Conservation (phyloP, 1,139 yeast genomes). For the Eremothecium cymbalariae region DNA sequence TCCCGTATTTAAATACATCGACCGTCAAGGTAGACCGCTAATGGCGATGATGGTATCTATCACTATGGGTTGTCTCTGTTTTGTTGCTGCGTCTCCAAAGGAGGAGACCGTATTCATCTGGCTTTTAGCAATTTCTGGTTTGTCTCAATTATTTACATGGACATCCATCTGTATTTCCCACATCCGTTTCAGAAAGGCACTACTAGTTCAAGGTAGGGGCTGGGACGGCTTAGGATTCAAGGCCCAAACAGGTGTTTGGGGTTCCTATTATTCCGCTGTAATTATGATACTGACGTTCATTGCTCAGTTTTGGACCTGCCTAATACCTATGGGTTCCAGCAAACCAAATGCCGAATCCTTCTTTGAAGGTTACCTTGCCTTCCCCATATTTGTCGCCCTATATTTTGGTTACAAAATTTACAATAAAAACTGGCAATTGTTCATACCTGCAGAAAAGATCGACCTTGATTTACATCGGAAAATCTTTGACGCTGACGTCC, state of each 20-base stretch:
- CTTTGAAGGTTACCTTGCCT: constrained; percentile 53
- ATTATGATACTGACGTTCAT: constrained; percentile 41
- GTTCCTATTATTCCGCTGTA: constrained; percentile 40
- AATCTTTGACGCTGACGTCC: constrained; percentile 56
- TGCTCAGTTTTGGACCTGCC: constrained; percentile 58
- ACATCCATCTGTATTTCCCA: constrained; percentile 48
- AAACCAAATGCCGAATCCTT: constrained; percentile 40
- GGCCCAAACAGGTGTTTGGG: constrained; percentile 45
- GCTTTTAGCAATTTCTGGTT: constrained; percentile 54
- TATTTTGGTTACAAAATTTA: constrained; percentile 47
- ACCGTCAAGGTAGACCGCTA: constrained; percentile 52
- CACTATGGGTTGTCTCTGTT: constrained; percentile 45
- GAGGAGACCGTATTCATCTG: constrained; percentile 49
- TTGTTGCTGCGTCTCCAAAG: constrained; percentile 46
- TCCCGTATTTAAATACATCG: constrained; percentile 46
- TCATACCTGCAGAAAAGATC: constrained; percentile 43
- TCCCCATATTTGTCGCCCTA: constrained; percentile 47
- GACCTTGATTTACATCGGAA: constrained; percentile 65
- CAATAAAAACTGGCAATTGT: constrained; percentile 45
- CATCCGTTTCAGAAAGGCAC: constrained; percentile 51
- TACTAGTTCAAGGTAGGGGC: constrained; percentile 44
- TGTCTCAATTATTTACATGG: constrained; percentile 56
- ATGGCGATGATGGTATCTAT: constrained; percentile 42
- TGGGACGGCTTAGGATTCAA: constrained; percentile 43
- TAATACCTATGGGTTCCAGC: constrained; percentile 49